Base-by-base conservation (phyloP, 768 basidiomycete species). In the Suillus subaureus region DNA sequence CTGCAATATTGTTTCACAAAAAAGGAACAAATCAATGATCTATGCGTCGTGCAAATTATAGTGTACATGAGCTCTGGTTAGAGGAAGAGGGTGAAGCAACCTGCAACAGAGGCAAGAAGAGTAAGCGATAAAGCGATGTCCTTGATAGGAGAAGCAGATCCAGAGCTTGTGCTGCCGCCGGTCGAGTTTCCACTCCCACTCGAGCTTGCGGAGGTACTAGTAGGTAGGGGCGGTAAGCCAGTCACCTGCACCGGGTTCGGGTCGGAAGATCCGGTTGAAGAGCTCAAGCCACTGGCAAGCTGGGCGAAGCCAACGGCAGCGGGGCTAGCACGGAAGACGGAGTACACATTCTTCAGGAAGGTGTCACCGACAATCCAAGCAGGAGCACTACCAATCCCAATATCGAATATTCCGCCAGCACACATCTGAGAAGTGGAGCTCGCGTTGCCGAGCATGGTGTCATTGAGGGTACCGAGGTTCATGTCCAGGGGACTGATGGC, bases 401-500 rank as follows among this genome's bases (percentile, higher is more conserved):
- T 74, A 69, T 93, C 92, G 65, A 93, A 93, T 61, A 93, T 85
- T 2, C 84, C 89, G 37, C 91, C 91, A 0, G 86, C 71, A 69
- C 91, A 91, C 75, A 76, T 66, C 1, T 47, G 16, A 15, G 12
- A 64, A 6, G 52, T 77, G 80, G 23, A 0, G 23, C 61, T 55
- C 33, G 70, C 69, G 8, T 67, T 68, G 49, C 80, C 72, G 42
- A 73, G 70, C 15, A 52, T 52, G 23, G 74, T 49, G 40, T 6
- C 28, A 1, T 52, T 21, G 62, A 91, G 70, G 0, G 70, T 70
- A 3, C 92, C 92, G 12, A 97, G 79, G 74, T 92, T 94, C 85
- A 99, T 91, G 72, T 99, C 97, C 9, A 71, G 77, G 0, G 86
- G 64, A 71, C 79, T 84, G 74, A 99, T 92, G 5, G 89, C 78